Evolutionary conservation across 176 grass and related monocot genomes (phyloP).

Genomic region (Paspalum notatum): DNA sequence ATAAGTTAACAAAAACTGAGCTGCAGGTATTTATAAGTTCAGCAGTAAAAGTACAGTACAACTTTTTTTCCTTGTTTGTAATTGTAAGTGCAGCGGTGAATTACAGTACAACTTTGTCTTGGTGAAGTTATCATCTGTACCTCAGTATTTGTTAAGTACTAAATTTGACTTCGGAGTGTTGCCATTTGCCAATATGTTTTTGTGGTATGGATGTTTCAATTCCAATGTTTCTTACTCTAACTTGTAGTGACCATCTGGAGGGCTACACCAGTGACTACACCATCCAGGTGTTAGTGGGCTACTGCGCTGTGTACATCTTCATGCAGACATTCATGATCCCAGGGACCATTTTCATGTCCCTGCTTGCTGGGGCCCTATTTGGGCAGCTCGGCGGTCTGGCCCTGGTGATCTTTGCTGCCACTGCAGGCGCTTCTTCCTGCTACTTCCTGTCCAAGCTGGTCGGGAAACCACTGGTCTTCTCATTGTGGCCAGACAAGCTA

Average conservation of each 20-base stretch:
- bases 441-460: conserved; percentile 93
- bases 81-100: background rate
- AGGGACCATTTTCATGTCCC: conserved; percentile 96
- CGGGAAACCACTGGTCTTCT: conserved; percentile 82
- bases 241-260: conserved; percentile 88
- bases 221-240: background rate
- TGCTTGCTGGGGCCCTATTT: conserved; percentile 90
- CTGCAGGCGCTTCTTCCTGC: conserved; percentile 93
- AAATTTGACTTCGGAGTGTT: background rate
- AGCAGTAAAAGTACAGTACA: background rate
- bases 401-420: conserved; percentile 92
- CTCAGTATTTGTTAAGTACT: background rate
- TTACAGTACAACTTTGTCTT: background rate
- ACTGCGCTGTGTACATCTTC: conserved; percentile 91
- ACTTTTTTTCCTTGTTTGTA: background rate
- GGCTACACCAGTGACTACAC: conserved; percentile 93
- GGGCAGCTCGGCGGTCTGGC: conserved; percentile 76
- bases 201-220: background rate
- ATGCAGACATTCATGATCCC: conserved; percentile 99
- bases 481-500: conserved; percentile 92
- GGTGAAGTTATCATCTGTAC: background rate
- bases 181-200: background rate
- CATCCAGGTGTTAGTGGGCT: conserved; percentile 84
- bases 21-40: conserved; percentile 13
- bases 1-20: background rate